phyloP scores from a whole-genome alignment of 495 filamentous ascomycete species.

The Aspergillus cristatus region DNA sequence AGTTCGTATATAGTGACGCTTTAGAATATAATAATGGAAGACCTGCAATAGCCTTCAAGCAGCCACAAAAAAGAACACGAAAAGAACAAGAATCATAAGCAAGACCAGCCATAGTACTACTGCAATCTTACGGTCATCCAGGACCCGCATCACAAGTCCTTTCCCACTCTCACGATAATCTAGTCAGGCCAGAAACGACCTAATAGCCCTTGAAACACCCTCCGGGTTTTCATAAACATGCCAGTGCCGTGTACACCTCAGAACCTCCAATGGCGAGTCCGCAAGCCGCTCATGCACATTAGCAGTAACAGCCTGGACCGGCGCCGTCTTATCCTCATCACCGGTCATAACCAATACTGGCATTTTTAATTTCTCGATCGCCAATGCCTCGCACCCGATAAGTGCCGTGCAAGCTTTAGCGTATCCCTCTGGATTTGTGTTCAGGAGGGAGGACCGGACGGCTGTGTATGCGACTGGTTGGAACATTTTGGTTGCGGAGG shows the following conservation, averaged over 20 bases:
- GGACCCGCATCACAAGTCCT: no score
- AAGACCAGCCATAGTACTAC: no score
- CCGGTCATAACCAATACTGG: constrained; percentile 31
- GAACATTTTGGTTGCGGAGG: constrained; percentile 20
- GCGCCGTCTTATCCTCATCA: constrained; percentile 32
- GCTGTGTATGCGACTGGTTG: constrained; percentile 31
- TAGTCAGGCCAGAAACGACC: background rate
- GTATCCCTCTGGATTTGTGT: constrained; percentile 44
- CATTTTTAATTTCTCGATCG: constrained; percentile 13
- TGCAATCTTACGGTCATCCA: no score
- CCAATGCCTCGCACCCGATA: constrained; percentile 23
- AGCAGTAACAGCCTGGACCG: constrained; percentile 12
- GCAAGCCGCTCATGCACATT: constrained; percentile 14
- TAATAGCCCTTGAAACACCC: constrained; percentile 18
- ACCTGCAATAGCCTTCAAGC: no score
- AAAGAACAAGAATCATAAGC: no score
- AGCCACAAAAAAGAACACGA: no score
- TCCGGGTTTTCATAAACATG: constrained; percentile 30
- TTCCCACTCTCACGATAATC: background rate
- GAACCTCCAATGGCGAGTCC: constrained; percentile 13
- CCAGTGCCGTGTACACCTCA: constrained; percentile 36
- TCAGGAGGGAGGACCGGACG: constrained; percentile 29
- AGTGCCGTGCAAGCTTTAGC: constrained; percentile 45
- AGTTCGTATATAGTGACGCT: no score
- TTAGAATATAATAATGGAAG: no score